Base-by-base conservation (phyloP, 2,329 filamentous ascomycete species). In the Monilinia fructicola region DNA sequence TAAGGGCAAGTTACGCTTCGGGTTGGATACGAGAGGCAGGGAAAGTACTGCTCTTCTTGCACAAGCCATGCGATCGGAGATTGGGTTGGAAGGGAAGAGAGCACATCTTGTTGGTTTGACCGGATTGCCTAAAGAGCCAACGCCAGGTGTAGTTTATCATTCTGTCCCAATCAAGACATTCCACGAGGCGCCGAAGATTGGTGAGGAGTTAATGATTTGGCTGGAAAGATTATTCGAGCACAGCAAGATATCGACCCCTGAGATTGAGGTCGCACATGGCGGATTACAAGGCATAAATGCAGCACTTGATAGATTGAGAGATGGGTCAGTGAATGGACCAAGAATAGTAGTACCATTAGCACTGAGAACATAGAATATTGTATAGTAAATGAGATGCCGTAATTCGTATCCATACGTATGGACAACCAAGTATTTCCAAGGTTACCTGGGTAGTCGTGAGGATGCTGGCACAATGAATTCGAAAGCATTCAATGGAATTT, bases 151-250 rank as follows among this genome's bases (percentile, higher is more conserved):
- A 14, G 68, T 69, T 10, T 74, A 73, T 58, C 73, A 75, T 64
- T 71, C 72, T 0, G 87, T 93, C 0, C 90, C 90, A 0, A 90
- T 93, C 69, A 93, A 93, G 76, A 73, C 91, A 4, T 93, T 91
- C 73, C 90, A 93, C 73, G 86, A 89, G 67, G 82, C 87, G 0
- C 83, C 86, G 0, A 80, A 81, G 1, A 80, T 92, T 0, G 90
- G 90, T 0, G 83, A 87, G 69, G 81, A 81, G 0, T 74, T 92
- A 64, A 86, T 86, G 16, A 74, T 79, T 1, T 93, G 90, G 90
- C 78, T 92, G 35, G 90, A 92, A 74, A 78, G 81, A 31, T 76
- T 93, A n/a, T 76, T 93, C 9, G 79, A 82, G 11, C 78, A 81
- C 0, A 80, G 81, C 0, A 74, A 81, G 0, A 72, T 93, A 3